These are phyloP conservation scores for Hymenoscyphus occultus DNA, from an alignment of 2,329 filamentous ascomycete species.

Conservation along the genomic window DNA sequence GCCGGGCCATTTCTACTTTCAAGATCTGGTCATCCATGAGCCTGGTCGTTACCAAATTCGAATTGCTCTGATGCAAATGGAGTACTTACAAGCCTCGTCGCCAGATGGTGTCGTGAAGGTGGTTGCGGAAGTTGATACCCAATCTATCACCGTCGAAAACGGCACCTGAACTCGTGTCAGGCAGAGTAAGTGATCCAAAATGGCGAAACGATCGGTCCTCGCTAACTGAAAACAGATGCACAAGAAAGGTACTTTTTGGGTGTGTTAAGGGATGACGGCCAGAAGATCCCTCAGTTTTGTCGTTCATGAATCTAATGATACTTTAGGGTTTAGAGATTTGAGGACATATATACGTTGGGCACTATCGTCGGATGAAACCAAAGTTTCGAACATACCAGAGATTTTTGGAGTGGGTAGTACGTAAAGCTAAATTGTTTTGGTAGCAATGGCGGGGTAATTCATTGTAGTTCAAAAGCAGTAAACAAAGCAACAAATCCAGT, in stretches of 20 bases:
- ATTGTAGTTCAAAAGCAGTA: background rate
- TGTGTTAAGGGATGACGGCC: conserved; percentile 31
- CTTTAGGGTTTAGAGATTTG: background rate
- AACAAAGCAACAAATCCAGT: background rate
- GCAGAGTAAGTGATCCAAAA: conserved; percentile 27
- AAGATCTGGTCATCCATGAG: conserved; percentile 31
- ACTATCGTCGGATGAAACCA: background rate
- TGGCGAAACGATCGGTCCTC: conserved; percentile 12
- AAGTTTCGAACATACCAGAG: background rate
- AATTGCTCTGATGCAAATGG: conserved; percentile 34
- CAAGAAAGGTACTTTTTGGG: conserved; percentile 30
- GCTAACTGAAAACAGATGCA: conserved; percentile 22
- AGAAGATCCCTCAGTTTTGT: conserved; percentile 22
- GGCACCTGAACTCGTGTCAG: conserved; percentile 19
- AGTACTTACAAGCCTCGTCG: conserved; percentile 24
- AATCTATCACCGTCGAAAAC: conserved; percentile 29
- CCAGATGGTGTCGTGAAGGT: conserved; percentile 27
- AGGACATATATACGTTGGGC: background rate
- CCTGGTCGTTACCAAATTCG: conserved; percentile 32
- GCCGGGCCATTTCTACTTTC: conserved; percentile 34
- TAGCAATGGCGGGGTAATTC: background rate
- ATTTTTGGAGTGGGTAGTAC: background rate
- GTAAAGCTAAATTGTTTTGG: background rate
- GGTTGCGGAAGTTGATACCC: conserved; percentile 30
- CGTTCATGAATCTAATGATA: background rate